A percentile compares a stretch with the other conserved stretches of the same genome.
phyloP scores from a whole-genome alignment of 208 protist genomes.

The Acanthamoeba healyi region DNA sequence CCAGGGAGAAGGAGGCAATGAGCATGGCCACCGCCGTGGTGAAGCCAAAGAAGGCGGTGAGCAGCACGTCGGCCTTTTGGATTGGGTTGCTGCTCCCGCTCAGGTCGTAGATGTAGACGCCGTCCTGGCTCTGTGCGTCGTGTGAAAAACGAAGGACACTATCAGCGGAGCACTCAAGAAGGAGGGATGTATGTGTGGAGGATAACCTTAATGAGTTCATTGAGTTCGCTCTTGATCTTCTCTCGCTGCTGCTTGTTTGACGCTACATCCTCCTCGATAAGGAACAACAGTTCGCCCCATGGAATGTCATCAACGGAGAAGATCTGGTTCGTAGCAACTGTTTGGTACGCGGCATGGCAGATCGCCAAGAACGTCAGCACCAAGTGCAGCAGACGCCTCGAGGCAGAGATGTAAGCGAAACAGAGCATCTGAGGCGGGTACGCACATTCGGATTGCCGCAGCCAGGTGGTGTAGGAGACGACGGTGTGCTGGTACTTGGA shows the following conservation, averaged over 20 bases:
- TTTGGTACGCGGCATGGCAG: too few relatives aligned
- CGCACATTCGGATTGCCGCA: slow-evolving; percentile 5
- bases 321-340: background rate
- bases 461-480: slow-evolving; percentile 33
- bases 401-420: background rate
- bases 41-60: slow-evolving; percentile 95
- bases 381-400: background rate
- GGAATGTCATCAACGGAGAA: background rate
- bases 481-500: slow-evolving; percentile 42
- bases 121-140: background rate
- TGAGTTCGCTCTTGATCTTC: background rate
- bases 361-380: too few relatives aligned
- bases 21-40: slow-evolving; percentile 93
- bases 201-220: background rate
- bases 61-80: slow-evolving; percentile 86
- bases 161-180: too few relatives aligned
- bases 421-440: too few relatives aligned
- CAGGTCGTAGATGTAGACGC: slow-evolving; percentile 78
- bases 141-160: too few relatives aligned
- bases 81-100: slow-evolving; percentile 76
- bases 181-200: background rate
- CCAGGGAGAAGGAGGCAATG: slow-evolving; percentile 96
- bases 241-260: background rate
- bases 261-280: background rate
- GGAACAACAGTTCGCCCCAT: slow-evolving; percentile 1